Percentiles rank a stretch among this genome's conserved stretches.
Evolutionary conservation across 495 filamentous ascomycete species (phyloP).

Genomic region (Friedmanniomyces simplex): DNA sequence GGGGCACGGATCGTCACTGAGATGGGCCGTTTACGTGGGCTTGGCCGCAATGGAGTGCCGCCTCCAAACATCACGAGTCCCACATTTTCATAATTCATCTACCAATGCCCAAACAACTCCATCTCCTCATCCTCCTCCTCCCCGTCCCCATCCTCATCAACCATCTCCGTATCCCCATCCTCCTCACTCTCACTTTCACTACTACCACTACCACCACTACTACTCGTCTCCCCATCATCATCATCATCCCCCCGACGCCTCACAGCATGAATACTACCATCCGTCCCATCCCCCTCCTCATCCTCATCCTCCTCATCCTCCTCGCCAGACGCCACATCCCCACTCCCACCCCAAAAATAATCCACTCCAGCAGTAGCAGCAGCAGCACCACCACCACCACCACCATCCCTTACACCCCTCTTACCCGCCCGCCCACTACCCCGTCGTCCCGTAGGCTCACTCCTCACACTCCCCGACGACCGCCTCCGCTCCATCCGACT

Average conservation of each 20-base stretch:
- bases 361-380: no score
- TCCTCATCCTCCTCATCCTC: not conserved
- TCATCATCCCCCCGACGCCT: conserved; percentile 5
- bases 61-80: no score
- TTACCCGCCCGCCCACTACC: no score
- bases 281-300: conserved; percentile 12
- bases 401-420: no score
- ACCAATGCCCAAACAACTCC: conserved; percentile 19
- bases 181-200: conserved; percentile 22
- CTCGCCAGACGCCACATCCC: not conserved
- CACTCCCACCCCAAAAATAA: not conserved
- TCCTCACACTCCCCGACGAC: conserved; percentile 13
- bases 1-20: no score
- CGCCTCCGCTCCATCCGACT: conserved; percentile 12
- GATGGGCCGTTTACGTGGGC: no score
- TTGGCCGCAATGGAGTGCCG: no score
- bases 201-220: conserved; percentile 12
- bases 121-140: conserved; percentile 10
- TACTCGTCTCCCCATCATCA: conserved; percentile 24
- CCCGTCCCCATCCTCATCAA: conserved; percentile 23
- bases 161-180: conserved; percentile 13
- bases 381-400: no score
- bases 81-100: not conserved
- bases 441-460: conserved; percentile 13
- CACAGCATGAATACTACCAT: conserved; percentile 9